Evolutionary conservation across 768 basidiomycete species (phyloP).

Genomic region (Mycena vulgaris): DNA sequence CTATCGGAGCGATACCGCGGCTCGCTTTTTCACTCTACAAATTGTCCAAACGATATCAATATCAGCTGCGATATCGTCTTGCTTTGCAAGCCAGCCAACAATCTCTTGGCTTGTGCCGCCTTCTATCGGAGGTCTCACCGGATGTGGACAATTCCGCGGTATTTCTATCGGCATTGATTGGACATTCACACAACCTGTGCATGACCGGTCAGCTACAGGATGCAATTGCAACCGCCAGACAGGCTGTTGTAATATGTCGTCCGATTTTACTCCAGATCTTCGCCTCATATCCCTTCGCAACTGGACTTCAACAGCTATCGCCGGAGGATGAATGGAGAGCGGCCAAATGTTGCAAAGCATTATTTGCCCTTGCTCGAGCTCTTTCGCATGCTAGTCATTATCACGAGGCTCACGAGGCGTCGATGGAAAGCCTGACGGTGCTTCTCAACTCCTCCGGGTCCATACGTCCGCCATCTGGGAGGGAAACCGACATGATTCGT

Average conservation of each 20-base stretch:
- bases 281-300: not conserved
- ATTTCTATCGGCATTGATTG: not conserved
- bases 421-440: not conserved
- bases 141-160: not conserved
- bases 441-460: not conserved
- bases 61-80: not conserved
- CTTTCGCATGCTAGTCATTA: not conserved
- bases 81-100: constrained; percentile 22
- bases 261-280: not conserved
- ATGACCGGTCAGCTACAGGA: not conserved
- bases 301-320: not conserved
- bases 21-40: not conserved
- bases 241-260: not conserved
- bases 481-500: not conserved
- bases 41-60: not conserved
- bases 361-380: not conserved
- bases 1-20: not conserved
- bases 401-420: not conserved
- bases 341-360: constrained; percentile 13
- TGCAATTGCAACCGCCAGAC: constrained; percentile 3
- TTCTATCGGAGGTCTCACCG: not conserved
- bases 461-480: not conserved
- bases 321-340: constrained; percentile 11
- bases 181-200: constrained; percentile 6
- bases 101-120: not conserved